Evolutionary conservation across 805 yeast species (phyloP).

Genomic region (Cyberlindnera suaveolens): DNA sequence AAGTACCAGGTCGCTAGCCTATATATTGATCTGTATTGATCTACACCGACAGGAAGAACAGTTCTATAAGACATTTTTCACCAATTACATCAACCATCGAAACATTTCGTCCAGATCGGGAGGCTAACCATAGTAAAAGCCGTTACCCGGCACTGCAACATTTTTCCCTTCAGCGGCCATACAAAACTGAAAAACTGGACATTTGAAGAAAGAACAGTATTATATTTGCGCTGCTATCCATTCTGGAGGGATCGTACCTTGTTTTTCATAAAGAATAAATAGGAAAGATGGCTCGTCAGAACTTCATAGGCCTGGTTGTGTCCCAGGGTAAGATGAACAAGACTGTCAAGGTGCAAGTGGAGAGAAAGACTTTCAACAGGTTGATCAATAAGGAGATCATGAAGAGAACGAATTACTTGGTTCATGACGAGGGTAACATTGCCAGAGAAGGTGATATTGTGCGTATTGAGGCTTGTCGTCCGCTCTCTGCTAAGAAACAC

Average conservation of each 20-base stretch:
- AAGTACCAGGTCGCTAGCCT: neutral
- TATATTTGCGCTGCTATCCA: neutral
- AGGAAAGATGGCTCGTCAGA: conserved; percentile 71
- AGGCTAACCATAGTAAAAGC: neutral
- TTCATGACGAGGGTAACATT: conserved; percentile 88
- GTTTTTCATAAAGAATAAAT: neutral
- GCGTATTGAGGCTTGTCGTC: conserved; percentile 84
- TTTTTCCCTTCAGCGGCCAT: neutral
- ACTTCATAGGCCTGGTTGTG: conserved; percentile 85
- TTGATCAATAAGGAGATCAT: conserved; percentile 69
- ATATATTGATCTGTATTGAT: neutral
- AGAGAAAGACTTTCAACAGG: conserved; percentile 66
- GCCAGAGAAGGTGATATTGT: conserved; percentile 95
- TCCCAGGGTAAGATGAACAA: conserved; percentile 96
- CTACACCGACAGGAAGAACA: too few species aligned
- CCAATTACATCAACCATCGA: neutral
- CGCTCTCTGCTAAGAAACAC: conserved; percentile 71
- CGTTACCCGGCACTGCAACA: neutral
- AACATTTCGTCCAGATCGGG: neutral
- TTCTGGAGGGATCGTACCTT: neutral
- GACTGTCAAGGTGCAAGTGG: conserved; percentile 89
- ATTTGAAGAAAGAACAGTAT: neutral
- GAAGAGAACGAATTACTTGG: conserved; percentile 76
- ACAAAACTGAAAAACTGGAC: neutral
- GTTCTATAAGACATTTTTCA: neutral